These are phyloP conservation scores for Gossypium raimondii DNA, from an alignment of 345 rosid genomes.

Conservation along the genomic window DNA sequence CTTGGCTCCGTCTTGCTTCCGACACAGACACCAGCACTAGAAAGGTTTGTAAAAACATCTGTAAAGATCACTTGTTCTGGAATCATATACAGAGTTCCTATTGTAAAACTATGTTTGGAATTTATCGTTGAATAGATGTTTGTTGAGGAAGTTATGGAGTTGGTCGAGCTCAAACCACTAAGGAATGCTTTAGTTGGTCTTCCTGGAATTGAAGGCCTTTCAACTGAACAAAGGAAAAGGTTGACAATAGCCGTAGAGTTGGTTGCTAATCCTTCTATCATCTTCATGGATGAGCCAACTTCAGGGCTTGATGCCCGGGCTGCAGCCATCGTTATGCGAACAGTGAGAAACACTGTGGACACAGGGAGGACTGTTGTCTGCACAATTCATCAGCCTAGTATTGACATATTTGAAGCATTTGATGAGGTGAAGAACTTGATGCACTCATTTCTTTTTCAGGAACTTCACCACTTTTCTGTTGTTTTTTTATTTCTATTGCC, in stretches of 20 bases:
- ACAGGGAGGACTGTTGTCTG: conserved; percentile 97
- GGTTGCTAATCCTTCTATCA: conserved; percentile 89
- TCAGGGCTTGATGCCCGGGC: conserved; percentile 97
- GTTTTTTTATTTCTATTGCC: not conserved
- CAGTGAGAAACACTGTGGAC: conserved; percentile 88
- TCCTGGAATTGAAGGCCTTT: conserved; percentile 79
- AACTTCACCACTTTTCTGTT: conserved; percentile 20
- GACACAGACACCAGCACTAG: conserved; percentile 51
- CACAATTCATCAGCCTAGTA: conserved; percentile 96
- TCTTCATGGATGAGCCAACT: conserved; percentile 96
- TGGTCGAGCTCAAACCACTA: conserved; percentile 75
- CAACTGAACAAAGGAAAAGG: conserved; percentile 91
- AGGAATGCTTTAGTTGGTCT: conserved; percentile 79
- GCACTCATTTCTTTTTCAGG: conserved; percentile 72
- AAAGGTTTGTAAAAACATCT: conserved; percentile 44
- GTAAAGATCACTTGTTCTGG: not conserved
- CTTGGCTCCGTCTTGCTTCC: conserved; percentile 86
- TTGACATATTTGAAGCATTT: conserved; percentile 85
- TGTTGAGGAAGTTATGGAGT: conserved; percentile 91
- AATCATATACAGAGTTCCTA: not conserved
- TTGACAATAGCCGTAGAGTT: conserved; percentile 92
- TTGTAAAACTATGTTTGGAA: not conserved
- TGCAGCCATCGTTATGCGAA: conserved; percentile 93
- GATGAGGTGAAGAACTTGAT: conserved; percentile 57
- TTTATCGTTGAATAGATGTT: conserved; percentile 47